phyloP scores from a whole-genome alignment of 106 monocot genomes.

The Narthecium ossifragum region DNA sequence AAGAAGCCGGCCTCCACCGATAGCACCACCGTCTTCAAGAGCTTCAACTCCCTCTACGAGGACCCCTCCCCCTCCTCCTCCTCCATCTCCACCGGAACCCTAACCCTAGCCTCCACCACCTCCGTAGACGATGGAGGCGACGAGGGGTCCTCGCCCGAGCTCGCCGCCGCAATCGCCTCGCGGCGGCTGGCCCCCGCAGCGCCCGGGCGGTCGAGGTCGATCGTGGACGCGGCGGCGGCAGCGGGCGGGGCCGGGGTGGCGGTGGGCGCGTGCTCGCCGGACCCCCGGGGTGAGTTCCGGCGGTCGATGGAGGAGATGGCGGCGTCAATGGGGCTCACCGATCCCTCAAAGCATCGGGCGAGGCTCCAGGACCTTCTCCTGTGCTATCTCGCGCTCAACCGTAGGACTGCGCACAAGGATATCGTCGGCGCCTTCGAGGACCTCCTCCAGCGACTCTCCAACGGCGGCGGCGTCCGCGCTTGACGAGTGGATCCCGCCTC shows the following conservation, averaged over 20 bases:
- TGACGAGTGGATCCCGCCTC: background rate
- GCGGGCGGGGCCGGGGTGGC: conserved; percentile 21
- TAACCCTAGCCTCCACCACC: background rate
- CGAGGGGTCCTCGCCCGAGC: conserved; percentile 26
- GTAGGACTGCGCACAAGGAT: conserved; percentile 46
- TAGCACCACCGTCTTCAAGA: conserved; percentile 15
- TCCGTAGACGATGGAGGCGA: conserved; percentile 16
- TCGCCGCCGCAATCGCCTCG: conserved; percentile 48
- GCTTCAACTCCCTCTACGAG: conserved; percentile 47
- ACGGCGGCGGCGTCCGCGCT: background rate
- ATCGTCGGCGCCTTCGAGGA: conserved; percentile 62
- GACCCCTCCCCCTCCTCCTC: conserved; percentile 10
- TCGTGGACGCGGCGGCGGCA: conserved; percentile 21
- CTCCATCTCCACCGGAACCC: conserved; percentile 8
- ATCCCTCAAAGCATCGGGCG: conserved; percentile 6
- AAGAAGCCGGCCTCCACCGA: background rate
- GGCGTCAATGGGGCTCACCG: conserved; percentile 29
- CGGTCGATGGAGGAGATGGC: conserved; percentile 76
- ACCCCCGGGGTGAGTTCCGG: conserved; percentile 57
- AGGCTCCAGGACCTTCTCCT: conserved; percentile 56
- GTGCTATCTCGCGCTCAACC: conserved; percentile 64
- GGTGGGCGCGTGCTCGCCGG: conserved; percentile 48
- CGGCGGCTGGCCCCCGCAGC: conserved; percentile 46
- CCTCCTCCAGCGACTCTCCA: conserved; percentile 27
- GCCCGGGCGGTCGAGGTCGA: conserved; percentile 58